Evolutionary conservation across 768 basidiomycete species (phyloP).

Genomic region (Lepiota venenata): DNA sequence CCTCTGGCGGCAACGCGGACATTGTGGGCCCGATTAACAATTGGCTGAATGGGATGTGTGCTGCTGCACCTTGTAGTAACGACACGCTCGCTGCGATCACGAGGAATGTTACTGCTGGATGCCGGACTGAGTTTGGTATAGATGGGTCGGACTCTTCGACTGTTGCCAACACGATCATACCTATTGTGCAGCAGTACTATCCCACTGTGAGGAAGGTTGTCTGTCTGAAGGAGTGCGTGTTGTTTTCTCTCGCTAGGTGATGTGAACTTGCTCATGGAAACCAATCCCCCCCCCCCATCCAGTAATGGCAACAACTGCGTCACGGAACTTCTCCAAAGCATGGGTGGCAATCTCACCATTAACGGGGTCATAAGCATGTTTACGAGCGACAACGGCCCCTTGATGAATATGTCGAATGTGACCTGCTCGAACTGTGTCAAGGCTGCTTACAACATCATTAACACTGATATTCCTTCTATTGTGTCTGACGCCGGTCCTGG

Average conservation of each 20-base stretch:
- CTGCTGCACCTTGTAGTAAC: conserved; percentile 52
- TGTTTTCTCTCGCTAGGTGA: neutral
- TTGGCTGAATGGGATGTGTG: conserved; percentile 59
- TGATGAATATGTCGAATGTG: conserved; percentile 31
- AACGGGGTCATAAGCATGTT: conserved; percentile 23
- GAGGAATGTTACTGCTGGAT: conserved; percentile 45
- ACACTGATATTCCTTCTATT: conserved; percentile 31
- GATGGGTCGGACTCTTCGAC: neutral
- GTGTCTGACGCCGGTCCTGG: conserved; percentile 22
- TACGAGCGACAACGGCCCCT: conserved; percentile 11
- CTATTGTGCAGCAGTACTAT: conserved; percentile 49
- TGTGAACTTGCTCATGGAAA: conserved; percentile 3
- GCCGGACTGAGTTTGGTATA: conserved; percentile 32
- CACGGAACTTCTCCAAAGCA: conserved; percentile 51
- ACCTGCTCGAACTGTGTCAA: conserved; percentile 55
- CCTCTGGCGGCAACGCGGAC: conserved; percentile 25
- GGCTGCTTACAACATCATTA: conserved; percentile 43
- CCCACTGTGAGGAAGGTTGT: conserved; percentile 50
- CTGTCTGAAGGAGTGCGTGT: conserved; percentile 68
- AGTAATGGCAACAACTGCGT: conserved; percentile 47
- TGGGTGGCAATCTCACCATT: conserved; percentile 34
- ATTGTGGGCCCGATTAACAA: conserved; percentile 45
- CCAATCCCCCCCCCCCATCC: neutral
- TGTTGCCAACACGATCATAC: conserved; percentile 20
- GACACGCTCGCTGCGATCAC: conserved; percentile 52